These are phyloP conservation scores for Bipolaris cookei DNA, from an alignment of 2,329 filamentous ascomycete genomes.

Conservation along the genomic window DNA sequence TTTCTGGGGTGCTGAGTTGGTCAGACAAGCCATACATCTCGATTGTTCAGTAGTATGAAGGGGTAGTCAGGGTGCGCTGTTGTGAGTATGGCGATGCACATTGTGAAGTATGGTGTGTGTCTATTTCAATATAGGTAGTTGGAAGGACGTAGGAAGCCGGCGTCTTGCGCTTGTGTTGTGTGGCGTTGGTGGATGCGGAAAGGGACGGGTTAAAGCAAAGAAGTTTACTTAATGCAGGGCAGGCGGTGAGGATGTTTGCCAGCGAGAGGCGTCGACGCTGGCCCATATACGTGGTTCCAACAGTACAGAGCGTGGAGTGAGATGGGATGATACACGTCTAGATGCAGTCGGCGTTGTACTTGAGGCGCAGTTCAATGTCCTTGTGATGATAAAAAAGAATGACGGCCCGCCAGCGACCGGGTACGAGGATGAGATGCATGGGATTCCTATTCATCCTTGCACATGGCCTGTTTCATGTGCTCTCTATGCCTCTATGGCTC, in stretches of 20 bases:
- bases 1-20: too few species aligned
- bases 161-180: background rate
- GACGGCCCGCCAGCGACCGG: background rate
- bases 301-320: conserved; percentile 35
- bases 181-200: conserved; percentile 17
- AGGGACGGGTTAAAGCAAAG: conserved; percentile 15
- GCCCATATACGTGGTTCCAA: conserved; percentile 43
- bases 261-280: conserved; percentile 21
- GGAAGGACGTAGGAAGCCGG: background rate
- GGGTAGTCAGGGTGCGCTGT: conserved; percentile 58
- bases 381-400: conserved; percentile 9
- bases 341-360: conserved; percentile 8
- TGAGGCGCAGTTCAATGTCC: conserved; percentile 11
- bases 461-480: background rate
- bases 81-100: conserved; percentile 59
- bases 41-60: conserved; percentile 59
- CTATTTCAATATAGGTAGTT: background rate
- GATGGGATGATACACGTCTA: conserved; percentile 35
- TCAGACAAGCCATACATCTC: conserved; percentile 51
- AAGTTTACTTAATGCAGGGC: conserved; percentile 17
- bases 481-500: too few species aligned
- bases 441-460: background rate
- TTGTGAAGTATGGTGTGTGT: conserved; percentile 6
- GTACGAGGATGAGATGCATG: background rate
- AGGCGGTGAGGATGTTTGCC: conserved; percentile 39